phyloP scores from a whole-genome alignment of 345 rosid genomes.

The Dipteronia dyeriana region DNA sequence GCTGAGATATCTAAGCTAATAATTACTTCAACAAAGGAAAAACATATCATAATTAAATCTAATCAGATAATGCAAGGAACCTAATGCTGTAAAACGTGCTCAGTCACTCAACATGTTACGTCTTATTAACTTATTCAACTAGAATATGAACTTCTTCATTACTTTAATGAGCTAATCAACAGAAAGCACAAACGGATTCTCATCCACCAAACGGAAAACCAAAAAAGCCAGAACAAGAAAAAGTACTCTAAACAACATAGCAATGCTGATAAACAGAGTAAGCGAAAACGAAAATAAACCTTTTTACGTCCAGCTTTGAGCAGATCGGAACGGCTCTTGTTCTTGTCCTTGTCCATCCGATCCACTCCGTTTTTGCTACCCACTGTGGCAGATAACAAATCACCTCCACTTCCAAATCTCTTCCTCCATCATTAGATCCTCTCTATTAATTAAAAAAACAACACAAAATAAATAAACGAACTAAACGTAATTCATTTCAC shows the following conservation, averaged over 20 bases:
- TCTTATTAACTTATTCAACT: background rate
- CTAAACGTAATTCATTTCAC: background rate
- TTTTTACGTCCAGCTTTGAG: slow-evolving; percentile 94
- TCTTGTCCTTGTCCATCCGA: slow-evolving; percentile 95
- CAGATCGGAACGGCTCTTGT: slow-evolving; percentile 81
- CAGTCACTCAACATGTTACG: too few species aligned
- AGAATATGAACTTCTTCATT: background rate
- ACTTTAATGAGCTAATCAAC: background rate
- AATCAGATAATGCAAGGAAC: background rate
- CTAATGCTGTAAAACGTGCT: background rate
- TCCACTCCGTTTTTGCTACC: slow-evolving; percentile 35
- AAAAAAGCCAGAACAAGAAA: background rate
- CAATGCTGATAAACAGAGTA: background rate
- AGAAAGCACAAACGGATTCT: background rate
- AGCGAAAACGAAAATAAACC: slow-evolving; percentile 39
- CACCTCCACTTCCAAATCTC: slow-evolving; percentile 35
- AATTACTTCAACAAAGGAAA: too few species aligned
- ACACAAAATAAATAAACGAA: background rate
- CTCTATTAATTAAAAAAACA: slow-evolving; percentile 18
- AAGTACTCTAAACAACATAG: background rate
- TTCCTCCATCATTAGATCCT: slow-evolving; percentile 39
- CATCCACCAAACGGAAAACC: background rate
- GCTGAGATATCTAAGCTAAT: background rate
- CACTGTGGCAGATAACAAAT: slow-evolving; percentile 24
- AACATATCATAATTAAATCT: background rate